Conservation (phyloP, 805 yeast genomes). For the Candida nitratophila region DNA sequence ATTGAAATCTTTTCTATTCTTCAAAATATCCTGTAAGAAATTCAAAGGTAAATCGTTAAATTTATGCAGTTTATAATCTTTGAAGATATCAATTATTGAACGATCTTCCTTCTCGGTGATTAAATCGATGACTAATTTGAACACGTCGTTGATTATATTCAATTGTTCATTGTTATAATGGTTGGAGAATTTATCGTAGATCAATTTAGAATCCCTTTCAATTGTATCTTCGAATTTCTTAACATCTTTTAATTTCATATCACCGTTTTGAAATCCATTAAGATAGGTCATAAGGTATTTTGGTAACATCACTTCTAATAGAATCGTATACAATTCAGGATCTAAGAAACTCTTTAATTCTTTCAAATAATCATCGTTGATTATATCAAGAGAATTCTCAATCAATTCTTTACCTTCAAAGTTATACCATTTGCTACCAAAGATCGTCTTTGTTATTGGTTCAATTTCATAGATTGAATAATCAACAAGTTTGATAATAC, state of each 20-base stretch:
- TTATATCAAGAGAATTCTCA: conserved; percentile 16
- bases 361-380: conserved; percentile 18
- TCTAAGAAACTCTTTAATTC: conserved; percentile 23
- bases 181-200: conserved; percentile 46
- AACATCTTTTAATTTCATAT: conserved; percentile 17
- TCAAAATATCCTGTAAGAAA: conserved; percentile 58
- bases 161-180: conserved; percentile 24
- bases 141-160: conserved; percentile 25
- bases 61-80: conserved; percentile 31
- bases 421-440: conserved; percentile 23
- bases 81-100: conserved; percentile 34
- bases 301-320: conserved; percentile 28
- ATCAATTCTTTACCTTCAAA: conserved; percentile 15
- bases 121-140: conserved; percentile 57
- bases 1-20: conserved; percentile 34
- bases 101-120: conserved; percentile 37
- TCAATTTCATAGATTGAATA: conserved; percentile 19
- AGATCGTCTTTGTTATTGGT: conserved; percentile 16
- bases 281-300: conserved; percentile 32
- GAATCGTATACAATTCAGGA: conserved; percentile 22
- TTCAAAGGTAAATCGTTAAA: conserved; percentile 76
- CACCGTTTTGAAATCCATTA: conserved; percentile 12
- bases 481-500: conserved; percentile 18
- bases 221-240: conserved; percentile 38
- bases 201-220: conserved; percentile 51